Evolutionary conservation across 352 stramenopile species (phyloP).

Genomic region (Globisporangium ultimum): DNA sequence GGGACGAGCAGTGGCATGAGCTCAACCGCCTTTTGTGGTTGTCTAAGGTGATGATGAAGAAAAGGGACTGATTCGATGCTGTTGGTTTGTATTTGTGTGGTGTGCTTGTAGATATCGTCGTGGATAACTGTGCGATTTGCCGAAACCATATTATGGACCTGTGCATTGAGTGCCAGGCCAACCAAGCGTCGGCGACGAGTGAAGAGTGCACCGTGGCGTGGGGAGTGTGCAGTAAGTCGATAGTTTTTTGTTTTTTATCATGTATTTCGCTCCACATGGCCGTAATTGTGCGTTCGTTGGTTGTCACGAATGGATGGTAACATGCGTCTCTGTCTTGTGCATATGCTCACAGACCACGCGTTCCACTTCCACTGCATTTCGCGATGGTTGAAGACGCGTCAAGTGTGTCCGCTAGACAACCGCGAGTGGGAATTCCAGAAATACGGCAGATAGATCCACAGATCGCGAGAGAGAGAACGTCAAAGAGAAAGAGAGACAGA

Average conservation of each 20-base stretch:
- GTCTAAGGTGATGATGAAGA: neutral
- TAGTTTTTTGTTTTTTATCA: slow-evolving; percentile 21
- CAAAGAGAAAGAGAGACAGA: neutral
- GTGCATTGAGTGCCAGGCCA: slow-evolving; percentile 98
- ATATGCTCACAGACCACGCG: slow-evolving; percentile 93
- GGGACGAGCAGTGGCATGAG: too few relatives aligned
- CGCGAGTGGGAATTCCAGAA: slow-evolving; percentile 99
- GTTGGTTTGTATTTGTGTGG: neutral
- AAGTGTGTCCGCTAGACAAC: slow-evolving; percentile 99
- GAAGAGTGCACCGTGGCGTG: slow-evolving; percentile 87
- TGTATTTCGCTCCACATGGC: slow-evolving; percentile 10
- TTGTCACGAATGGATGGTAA: neutral
- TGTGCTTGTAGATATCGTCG: slow-evolving; percentile 66
- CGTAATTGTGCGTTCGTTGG: slow-evolving; percentile 6
- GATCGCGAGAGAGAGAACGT: neutral
- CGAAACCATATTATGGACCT: slow-evolving; percentile 99
- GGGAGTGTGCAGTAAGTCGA: slow-evolving; percentile 75
- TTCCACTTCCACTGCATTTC: slow-evolving; percentile 99
- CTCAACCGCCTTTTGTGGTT: neutral
- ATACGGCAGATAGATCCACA: slow-evolving; percentile 71
- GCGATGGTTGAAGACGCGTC: slow-evolving; percentile 98
- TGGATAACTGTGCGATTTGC: slow-evolving; percentile 97
- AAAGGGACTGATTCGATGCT: slow-evolving; percentile 8
- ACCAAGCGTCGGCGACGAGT: slow-evolving; percentile 85
- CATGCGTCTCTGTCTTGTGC: slow-evolving; percentile 74